phyloP scores from a whole-genome alignment of 1,139 yeast species.

The Candida pseudocylindracea region DNA sequence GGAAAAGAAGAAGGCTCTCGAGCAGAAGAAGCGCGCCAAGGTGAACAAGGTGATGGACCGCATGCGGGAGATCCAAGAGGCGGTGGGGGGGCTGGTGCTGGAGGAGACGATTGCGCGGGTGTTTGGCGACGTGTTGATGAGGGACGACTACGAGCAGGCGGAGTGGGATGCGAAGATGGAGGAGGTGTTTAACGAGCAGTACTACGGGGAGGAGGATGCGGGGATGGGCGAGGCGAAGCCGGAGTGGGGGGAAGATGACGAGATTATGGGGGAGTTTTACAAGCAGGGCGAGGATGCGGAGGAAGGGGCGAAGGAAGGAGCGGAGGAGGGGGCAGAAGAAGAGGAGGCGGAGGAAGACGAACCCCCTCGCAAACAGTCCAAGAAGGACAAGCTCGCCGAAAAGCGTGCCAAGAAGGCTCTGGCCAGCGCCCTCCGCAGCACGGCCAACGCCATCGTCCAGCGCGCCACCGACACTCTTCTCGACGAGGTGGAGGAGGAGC shows the following conservation, averaged over 20 bases:
- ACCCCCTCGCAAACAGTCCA: conserved; percentile 16
- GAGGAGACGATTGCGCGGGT: conserved; percentile 40
- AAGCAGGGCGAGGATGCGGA: conserved; percentile 3
- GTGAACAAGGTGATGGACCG: conserved; percentile 61
- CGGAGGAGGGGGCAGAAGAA: conserved; percentile 7
- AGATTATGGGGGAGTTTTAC: conserved; percentile 8
- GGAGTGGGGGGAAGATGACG: conserved; percentile 11
- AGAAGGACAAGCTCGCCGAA: conserved; percentile 26
- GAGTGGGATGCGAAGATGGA: conserved; percentile 87
- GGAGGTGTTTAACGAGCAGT: conserved; percentile 68
- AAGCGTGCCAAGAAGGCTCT: conserved; percentile 42
- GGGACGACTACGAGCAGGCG: conserved; percentile 75
- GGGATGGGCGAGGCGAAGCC: conserved; percentile 10
- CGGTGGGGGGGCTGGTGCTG: conserved; percentile 57
- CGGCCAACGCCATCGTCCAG: conserved; percentile 53
- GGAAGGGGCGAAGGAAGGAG: conserved; percentile 6
- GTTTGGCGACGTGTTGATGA: conserved; percentile 52
- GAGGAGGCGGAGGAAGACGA: conserved; percentile 6
- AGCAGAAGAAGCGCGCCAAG: conserved; percentile 55
- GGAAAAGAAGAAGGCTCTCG: conserved; percentile 37
- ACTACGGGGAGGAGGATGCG: conserved; percentile 26
- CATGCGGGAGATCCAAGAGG: conserved; percentile 54
- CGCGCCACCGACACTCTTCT: conserved; percentile 18
- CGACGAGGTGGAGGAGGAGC: conserved; percentile 44
- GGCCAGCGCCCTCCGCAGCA: conserved; percentile 33